A percentile compares a stretch with the other conserved stretches of the same genome.
These are phyloP conservation scores for Spiromastix sp. DNA, from an alignment of 2,329 filamentous ascomycete species.

Conservation along the genomic window DNA sequence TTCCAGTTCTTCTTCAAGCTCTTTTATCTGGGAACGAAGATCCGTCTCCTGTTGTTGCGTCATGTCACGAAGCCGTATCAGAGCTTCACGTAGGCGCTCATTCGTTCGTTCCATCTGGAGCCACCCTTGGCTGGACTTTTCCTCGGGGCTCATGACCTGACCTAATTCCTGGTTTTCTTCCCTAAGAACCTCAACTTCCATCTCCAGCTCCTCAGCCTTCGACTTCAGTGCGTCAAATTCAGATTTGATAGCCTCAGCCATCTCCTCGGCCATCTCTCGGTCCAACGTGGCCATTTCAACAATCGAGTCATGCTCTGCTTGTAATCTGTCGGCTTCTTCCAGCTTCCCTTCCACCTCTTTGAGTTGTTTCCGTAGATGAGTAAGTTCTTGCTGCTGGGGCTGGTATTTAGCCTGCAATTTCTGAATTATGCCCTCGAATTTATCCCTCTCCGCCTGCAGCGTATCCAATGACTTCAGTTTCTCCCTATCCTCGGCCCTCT, in stretches of 20 bases:
- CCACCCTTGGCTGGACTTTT: slow-evolving; percentile 78
- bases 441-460: slow-evolving; percentile 48
- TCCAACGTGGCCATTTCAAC: slow-evolving; percentile 83
- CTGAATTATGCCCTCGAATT: slow-evolving; percentile 69
- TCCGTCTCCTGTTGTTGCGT: slow-evolving; percentile 78
- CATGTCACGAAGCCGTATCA: slow-evolving; percentile 75
- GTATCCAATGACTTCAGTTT: slow-evolving; percentile 70
- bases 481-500: slow-evolving; percentile 74
- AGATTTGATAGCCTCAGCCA: slow-evolving; percentile 66
- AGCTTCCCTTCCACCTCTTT: slow-evolving; percentile 64
- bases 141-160: slow-evolving; percentile 78
- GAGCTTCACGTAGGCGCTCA: slow-evolving; percentile 73
- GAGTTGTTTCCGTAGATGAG: slow-evolving; percentile 63
- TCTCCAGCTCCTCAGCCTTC: slow-evolving; percentile 70
- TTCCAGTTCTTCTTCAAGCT: slow-evolving; percentile 61
- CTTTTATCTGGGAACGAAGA: slow-evolving; percentile 61
- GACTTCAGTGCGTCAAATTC: slow-evolving; percentile 69
- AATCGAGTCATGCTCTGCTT: slow-evolving; percentile 74
- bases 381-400: slow-evolving; percentile 69
- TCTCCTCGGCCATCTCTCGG: slow-evolving; percentile 93
- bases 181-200: slow-evolving; percentile 76
- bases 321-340: slow-evolving; percentile 58
- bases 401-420: slow-evolving; percentile 86
- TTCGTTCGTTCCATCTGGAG: slow-evolving; percentile 86
- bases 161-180: slow-evolving; percentile 80